Conservation (phyloP, 2,329 filamentous ascomycete genomes). For the Coniochaeta prunicola region DNA sequence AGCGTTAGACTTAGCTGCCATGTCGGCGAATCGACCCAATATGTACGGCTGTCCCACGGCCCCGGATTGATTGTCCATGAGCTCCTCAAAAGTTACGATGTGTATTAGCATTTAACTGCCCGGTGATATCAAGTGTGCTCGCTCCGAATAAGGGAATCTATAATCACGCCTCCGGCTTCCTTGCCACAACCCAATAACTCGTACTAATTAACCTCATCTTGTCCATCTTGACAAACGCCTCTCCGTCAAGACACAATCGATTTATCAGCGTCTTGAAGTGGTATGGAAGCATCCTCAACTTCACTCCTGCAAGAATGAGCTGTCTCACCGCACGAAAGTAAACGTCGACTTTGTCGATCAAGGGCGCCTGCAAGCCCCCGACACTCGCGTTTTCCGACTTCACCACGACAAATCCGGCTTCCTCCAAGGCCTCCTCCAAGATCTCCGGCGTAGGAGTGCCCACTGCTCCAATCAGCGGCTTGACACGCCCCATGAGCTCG, state of each 20-base stretch:
- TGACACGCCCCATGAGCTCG: conserved; percentile 45
- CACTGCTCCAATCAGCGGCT: conserved; percentile 47
- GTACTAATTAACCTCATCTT: conserved; percentile 43
- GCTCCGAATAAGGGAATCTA: neutral
- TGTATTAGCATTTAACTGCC: neutral
- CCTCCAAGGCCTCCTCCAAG: conserved; percentile 35
- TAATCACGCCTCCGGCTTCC: conserved; percentile 26
- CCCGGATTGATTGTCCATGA: too few species aligned
- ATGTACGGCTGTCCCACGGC: too few species aligned
- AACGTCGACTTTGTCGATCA: conserved; percentile 46
- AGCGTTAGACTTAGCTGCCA: too few species aligned
- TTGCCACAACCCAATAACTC: conserved; percentile 44
- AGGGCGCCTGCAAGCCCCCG: conserved; percentile 40
- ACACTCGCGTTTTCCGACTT: conserved; percentile 44
- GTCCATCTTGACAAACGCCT: conserved; percentile 50
- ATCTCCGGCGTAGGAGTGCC: conserved; percentile 42
- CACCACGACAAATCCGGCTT: conserved; percentile 39
- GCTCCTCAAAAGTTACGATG: neutral
- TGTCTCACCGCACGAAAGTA: conserved; percentile 45
- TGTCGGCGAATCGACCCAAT: too few species aligned
- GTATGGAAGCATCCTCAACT: conserved; percentile 35
- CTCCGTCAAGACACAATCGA: conserved; percentile 42
- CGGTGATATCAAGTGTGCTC: neutral
- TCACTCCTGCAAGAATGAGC: conserved; percentile 39
- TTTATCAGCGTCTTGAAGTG: conserved; percentile 48